Evolutionary conservation across 208 protist species (phyloP).

Genomic region (Vickermania spadyakhi): DNA sequence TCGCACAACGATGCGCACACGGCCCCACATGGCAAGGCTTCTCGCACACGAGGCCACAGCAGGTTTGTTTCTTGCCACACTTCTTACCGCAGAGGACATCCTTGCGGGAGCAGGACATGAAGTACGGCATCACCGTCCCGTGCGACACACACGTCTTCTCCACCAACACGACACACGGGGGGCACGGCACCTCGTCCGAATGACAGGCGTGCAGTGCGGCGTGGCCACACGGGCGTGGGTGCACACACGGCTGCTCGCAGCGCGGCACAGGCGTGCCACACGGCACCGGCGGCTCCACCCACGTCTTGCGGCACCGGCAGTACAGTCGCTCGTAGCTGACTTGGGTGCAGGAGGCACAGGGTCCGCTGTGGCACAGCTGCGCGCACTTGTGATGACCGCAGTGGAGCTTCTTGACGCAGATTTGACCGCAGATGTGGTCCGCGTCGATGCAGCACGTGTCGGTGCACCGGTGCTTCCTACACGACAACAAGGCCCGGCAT

Average conservation of each 20-base stretch:
- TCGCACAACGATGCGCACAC: constrained; percentile 76
- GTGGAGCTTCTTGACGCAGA: constrained; percentile 74
- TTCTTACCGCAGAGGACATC: constrained; percentile 59
- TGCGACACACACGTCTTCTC: constrained; percentile 81
- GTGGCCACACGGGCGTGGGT: constrained; percentile 81
- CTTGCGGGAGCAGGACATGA: constrained; percentile 50
- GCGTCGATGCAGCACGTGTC: constrained; percentile 70
- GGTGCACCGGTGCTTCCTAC: constrained; percentile 79
- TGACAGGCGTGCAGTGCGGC: constrained; percentile 77
- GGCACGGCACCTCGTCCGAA: constrained; percentile 45
- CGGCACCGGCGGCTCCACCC: constrained; percentile 82
- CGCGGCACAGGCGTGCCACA: constrained; percentile 79
- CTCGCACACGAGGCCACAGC: constrained; percentile 59
- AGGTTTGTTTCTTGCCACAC: constrained; percentile 68
- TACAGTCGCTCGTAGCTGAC: constrained; percentile 73
- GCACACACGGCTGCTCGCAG: constrained; percentile 68
- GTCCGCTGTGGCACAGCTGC: constrained; percentile 74
- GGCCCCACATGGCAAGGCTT: constrained; percentile 59
- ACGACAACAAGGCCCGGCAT: constrained; percentile 63
- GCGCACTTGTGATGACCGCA: constrained; percentile 81
- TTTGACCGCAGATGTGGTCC: constrained; percentile 72
- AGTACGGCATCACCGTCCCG: constrained; percentile 46
- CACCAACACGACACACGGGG: constrained; percentile 68
- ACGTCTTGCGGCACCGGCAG: constrained; percentile 78
- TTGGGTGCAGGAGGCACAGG: constrained; percentile 59